Evolutionary conservation across 352 stramenopile genomes (phyloP), one percentile per base, ranked within the genome.

Genomic region (Pythium myriotylum): DNA sequence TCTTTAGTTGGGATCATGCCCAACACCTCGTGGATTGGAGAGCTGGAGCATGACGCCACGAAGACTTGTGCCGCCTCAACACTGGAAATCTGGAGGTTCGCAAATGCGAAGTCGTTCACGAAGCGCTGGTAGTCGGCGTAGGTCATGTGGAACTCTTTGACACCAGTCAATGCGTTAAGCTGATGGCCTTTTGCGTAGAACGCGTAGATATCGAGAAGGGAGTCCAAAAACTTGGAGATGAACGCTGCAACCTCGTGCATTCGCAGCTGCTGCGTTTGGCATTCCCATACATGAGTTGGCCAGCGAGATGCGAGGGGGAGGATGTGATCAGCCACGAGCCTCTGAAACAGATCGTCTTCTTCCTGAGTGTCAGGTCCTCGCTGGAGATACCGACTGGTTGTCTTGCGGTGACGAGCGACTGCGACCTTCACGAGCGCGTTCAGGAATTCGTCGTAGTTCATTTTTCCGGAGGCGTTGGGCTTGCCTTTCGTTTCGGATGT

Each of bases 371-470:
- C 70, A 14, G 26, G 19, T 4, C 5, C 47, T 22, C 42, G 49
- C 33, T 68, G 67, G 23, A 72, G 54, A 8, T 72, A n/a, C 5
- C 62, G 67, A 24, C 67, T 87, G 47, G 41, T 72, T 27, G 51
- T 52, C 12, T 43, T 68, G 37, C 53, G 69, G 7, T 85, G 72
- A 8, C 58, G 67, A 9, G 74, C 56, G 23, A 69, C 39, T 10
- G 84, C 78, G n/a, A 92, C 73, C 62, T 86, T 89, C 19, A 88
- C 54, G 19, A 92, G 62, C n/a, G 81, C 79, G 49, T 91, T 90
- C 2, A 92, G 71, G 24, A 92, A 92, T 43, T 89, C 84, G 40
- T 90, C 80, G 45, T 84, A 92, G 50, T 75, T 89, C 73, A 92
- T 88, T 43, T 88, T 89, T 6, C 75, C 79, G 3, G 77, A 84